These are phyloP conservation scores for Cerioporus squamosus DNA, from an alignment of 1,284 basidiomycete genomes.

Conservation along the genomic window DNA sequence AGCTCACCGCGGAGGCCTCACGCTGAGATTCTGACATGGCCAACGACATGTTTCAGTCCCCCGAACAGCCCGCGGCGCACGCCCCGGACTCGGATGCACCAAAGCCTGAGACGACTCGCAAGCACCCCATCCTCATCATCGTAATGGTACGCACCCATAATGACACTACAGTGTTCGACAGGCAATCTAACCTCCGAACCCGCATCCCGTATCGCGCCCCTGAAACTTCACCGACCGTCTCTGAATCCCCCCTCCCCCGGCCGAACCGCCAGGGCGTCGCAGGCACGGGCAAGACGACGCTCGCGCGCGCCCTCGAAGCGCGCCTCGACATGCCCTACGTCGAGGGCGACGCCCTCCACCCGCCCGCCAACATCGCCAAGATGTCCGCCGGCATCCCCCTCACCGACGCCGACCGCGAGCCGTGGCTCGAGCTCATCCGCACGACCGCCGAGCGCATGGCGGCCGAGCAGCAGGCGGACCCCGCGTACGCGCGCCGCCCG, in stretches of 20 bases:
- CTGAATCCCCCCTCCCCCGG: neutral
- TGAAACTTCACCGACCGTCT: neutral
- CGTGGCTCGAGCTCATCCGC: constrained; percentile 85
- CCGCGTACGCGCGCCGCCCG: constrained; percentile 10
- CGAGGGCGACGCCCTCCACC: constrained; percentile 92
- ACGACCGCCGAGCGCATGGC: constrained; percentile 58
- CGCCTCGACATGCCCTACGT: constrained; percentile 75
- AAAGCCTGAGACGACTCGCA: neutral
- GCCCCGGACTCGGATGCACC: constrained; percentile 11
- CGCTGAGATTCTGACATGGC: too few relatives aligned
- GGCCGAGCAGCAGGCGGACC: constrained; percentile 25
- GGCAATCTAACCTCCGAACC: neutral
- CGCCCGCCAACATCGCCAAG: constrained; percentile 82
- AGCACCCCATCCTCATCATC: constrained; percentile 43
- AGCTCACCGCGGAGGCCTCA: too few relatives aligned
- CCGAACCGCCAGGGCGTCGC: constrained; percentile 63
- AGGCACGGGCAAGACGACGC: constrained; percentile 89
- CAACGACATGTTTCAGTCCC: constrained; percentile 9
- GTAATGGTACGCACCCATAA: constrained; percentile 46
- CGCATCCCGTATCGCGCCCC: neutral
- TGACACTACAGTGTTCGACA: neutral
- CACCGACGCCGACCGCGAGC: constrained; percentile 82
- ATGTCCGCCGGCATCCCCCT: constrained; percentile 85
- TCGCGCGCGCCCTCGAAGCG: constrained; percentile 69
- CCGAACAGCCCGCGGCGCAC: constrained; percentile 11